Percentiles rank a stretch among this genome's conserved stretches.
Evolutionary conservation across 2,329 filamentous ascomycete species (phyloP).

Genomic region (Akanthomyces muscarius): DNA sequence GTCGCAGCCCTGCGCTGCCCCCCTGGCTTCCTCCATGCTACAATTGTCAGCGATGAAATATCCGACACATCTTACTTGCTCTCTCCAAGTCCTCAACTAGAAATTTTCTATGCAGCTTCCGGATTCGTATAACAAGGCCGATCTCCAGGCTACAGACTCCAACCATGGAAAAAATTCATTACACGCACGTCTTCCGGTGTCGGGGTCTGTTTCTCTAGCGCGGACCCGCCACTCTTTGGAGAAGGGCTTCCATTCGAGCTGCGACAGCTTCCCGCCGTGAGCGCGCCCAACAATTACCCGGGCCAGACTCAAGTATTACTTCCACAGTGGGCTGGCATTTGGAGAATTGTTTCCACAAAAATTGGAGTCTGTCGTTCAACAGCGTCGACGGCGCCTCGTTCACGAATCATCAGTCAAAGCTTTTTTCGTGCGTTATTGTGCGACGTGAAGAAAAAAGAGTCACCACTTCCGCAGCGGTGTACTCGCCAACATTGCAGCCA

Average conservation of each 20-base stretch:
- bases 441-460: background rate
- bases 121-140: background rate
- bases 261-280: background rate
- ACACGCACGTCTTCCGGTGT: conserved; percentile 11
- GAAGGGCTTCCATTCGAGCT: background rate
- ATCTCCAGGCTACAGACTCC: background rate
- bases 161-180: background rate
- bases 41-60: background rate
- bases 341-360: conserved; percentile 13
- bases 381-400: background rate
- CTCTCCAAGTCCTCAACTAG: background rate
- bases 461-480: background rate
- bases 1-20: background rate
- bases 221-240: conserved; percentile 10
- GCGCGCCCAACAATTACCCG: conserved; percentile 8
- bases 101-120: background rate
- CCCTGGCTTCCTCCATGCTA: background rate
- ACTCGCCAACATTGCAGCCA: background rate
- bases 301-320: background rate
- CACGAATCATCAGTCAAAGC: background rate
- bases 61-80: background rate
- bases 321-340: background rate
- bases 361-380: background rate
- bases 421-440: background rate
- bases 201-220: conserved; percentile 2